Evolutionary conservation across 2,329 filamentous ascomycete genomes (phyloP).

Genomic region (Beauveria varroae): DNA sequence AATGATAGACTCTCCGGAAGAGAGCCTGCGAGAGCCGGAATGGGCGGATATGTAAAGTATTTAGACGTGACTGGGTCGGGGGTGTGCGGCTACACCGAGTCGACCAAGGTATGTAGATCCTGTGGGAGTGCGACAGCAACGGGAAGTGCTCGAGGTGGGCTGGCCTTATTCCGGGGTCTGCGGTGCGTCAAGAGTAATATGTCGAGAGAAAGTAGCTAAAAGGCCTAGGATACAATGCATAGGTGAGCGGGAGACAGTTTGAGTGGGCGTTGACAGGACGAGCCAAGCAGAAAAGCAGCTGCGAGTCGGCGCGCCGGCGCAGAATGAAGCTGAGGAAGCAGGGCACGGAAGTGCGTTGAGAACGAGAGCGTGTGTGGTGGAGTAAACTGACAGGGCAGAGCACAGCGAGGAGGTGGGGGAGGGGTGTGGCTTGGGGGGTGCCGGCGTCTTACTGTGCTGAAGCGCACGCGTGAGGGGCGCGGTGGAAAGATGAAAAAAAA

Average conservation of each 20-base stretch:
- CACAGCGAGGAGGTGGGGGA: background rate
- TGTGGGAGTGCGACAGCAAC: background rate
- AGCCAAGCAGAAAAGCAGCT: background rate
- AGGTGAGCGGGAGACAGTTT: background rate
- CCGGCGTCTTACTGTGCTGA: constrained; percentile 2
- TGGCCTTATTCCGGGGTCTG: background rate
- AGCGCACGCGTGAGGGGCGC: background rate
- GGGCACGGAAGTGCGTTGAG: constrained; percentile 12
- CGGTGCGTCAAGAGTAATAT: background rate
- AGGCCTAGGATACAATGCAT: background rate
- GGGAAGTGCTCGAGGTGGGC: background rate
- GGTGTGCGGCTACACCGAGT: background rate
- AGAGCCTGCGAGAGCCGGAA: constrained; percentile 9
- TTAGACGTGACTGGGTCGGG: background rate
- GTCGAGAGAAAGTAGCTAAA: background rate
- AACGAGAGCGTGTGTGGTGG: constrained; percentile 2
- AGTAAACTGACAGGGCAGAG: background rate
- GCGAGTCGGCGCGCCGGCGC: constrained; percentile 7
- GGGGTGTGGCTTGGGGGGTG: background rate
- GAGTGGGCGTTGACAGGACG: background rate
- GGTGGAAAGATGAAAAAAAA: background rate
- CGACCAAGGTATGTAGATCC: constrained; percentile 1
- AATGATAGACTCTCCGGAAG: background rate
- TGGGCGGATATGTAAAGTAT: constrained; percentile 7
- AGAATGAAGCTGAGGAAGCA: constrained; percentile 12